These are phyloP conservation scores for Phytophthora multivora DNA, from an alignment of 352 stramenopile genomes.

Conservation along the genomic window DNA sequence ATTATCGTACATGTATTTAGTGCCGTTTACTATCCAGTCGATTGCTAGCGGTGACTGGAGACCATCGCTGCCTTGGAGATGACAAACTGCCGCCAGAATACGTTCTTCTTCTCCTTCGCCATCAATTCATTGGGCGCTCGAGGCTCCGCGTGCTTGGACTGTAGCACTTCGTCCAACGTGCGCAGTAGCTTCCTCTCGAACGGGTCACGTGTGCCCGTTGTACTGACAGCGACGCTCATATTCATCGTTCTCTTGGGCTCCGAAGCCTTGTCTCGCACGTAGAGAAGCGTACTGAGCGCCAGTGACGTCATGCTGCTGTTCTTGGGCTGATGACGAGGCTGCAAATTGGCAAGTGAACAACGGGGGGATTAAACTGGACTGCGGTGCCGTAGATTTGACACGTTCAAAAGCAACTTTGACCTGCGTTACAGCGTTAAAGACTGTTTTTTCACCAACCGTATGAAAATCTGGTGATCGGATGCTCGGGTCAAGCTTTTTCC, in stretches of 20 bases:
- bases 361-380: background rate
- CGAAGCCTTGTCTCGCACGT: constrained; percentile 10
- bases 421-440: background rate
- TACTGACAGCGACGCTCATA: background rate
- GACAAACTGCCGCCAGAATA: constrained; percentile 14
- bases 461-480: background rate
- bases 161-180: background rate
- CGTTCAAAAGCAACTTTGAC: constrained; percentile 1
- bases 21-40: background rate
- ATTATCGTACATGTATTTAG: constrained; percentile 11
- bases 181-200: constrained; percentile 5
- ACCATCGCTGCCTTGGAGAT: constrained; percentile 7
- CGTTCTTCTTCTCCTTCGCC: constrained; percentile 8
- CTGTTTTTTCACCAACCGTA: background rate
- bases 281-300: constrained; percentile 15
- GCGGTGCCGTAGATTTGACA: constrained; percentile 4
- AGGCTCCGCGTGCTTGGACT: background rate
- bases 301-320: constrained; percentile 4
- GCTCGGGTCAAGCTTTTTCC: background rate
- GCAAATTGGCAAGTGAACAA: constrained; percentile 14
- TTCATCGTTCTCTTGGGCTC: background rate
- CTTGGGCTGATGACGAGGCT: background rate
- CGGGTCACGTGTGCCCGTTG: background rate
- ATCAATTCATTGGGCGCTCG: background rate
- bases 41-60: constrained; percentile 5